Percentiles rank a stretch among this genome's conserved stretches.
phyloP scores from a whole-genome alignment of 306 rosid genomes.

The Acacia crassicarpa region DNA sequence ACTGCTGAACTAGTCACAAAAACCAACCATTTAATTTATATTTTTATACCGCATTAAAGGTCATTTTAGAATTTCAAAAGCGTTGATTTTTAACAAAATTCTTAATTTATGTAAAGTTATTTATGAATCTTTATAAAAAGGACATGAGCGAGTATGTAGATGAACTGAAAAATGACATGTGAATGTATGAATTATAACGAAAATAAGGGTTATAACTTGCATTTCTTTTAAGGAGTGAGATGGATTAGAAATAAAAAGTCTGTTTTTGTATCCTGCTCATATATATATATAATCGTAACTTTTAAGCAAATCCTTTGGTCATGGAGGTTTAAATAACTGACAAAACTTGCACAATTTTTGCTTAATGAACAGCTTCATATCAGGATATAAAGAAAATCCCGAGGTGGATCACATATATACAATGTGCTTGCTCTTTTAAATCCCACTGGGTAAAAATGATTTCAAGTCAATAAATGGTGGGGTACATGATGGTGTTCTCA shows the following conservation, averaged over 20 bases:
- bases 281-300: conserved; percentile 17
- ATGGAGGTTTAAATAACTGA: neutral
- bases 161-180: neutral
- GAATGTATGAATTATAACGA: too few relatives aligned
- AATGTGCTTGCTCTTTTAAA: neutral
- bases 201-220: neutral
- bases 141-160: neutral
- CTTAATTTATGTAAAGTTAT: too few relatives aligned
- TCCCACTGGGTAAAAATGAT: neutral
- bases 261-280: neutral
- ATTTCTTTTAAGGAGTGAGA: neutral
- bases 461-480: conserved; percentile 14
- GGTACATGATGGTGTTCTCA: conserved; percentile 26
- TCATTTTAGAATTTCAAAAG: neutral
- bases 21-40: neutral
- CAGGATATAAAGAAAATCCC: conserved; percentile 31
- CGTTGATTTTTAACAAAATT: too few relatives aligned
- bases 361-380: conserved; percentile 4
- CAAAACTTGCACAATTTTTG: neutral
- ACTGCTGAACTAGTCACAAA: neutral
- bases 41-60: neutral
- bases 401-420: conserved; percentile 4
- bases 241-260: neutral
- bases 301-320: conserved; percentile 31
- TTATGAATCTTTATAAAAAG: too few relatives aligned